phyloP scores from a whole-genome alignment of 78 protist genomes.

The Dictyostelium capitatum region DNA sequence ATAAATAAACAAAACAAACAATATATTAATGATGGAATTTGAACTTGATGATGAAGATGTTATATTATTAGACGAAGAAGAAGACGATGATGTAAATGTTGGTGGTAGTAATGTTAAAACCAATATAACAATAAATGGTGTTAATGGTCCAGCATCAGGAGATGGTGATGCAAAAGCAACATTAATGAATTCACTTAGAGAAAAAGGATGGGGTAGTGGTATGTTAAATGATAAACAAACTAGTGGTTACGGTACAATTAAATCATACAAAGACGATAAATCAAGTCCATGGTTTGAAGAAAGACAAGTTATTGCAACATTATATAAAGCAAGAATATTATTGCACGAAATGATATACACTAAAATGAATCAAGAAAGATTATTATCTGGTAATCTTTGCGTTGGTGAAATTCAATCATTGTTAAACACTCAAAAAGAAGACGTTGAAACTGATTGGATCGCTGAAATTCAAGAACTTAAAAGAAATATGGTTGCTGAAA shows the following conservation, averaged over 20 bases:
- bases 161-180: not conserved
- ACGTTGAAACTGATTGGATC: constrained; percentile 69
- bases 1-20: too few relatives aligned
- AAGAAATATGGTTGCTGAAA: constrained; percentile 84
- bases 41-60: constrained; percentile 32
- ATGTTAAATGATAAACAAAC: not conserved
- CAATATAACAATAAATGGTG: not conserved
- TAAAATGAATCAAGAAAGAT: constrained; percentile 63
- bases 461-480: constrained; percentile 84
- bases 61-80: constrained; percentile 25
- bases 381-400: constrained; percentile 49
- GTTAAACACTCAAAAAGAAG: constrained; percentile 78
- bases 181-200: constrained; percentile 24
- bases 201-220: constrained; percentile 44
- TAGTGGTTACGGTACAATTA: not conserved
- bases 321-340: constrained; percentile 43
- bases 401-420: constrained; percentile 72
- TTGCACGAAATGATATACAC: constrained; percentile 43
- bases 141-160: not conserved
- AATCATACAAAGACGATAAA: constrained; percentile 40
- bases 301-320: constrained; percentile 56
- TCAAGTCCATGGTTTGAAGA: constrained; percentile 76
- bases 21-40: not conserved
- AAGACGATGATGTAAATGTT: not conserved
- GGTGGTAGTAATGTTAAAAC: not conserved